Conservation (phyloP, 1,284 basidiomycete genomes). For the Cutaneotrichosporon daszewskae region DNA sequence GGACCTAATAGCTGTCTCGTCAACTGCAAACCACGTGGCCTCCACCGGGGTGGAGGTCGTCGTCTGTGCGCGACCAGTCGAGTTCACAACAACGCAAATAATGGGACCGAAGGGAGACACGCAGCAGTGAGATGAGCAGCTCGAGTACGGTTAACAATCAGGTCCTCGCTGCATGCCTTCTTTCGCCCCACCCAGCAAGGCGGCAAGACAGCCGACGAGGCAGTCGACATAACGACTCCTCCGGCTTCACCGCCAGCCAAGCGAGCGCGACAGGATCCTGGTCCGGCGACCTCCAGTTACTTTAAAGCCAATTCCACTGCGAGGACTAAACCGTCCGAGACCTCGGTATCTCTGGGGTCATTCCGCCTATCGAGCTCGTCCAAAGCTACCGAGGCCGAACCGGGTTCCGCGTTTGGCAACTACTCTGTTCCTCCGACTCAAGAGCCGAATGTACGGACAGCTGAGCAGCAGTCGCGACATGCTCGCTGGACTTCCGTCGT, state of each 20-base stretch:
- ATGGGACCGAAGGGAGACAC: neutral
- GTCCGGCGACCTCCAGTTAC: slow-evolving; percentile 20
- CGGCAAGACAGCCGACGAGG: slow-evolving; percentile 11
- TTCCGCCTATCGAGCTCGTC: slow-evolving; percentile 17
- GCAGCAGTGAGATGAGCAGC: neutral
- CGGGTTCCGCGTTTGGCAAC: slow-evolving; percentile 27
- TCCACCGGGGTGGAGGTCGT: too few relatives aligned
- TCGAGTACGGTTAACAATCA: slow-evolving; percentile 5
- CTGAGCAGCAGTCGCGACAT: slow-evolving; percentile 28
- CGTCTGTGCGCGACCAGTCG: neutral
- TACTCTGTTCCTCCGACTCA: slow-evolving; percentile 8
- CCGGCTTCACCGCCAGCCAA: slow-evolving; percentile 25
- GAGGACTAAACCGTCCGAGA: neutral
- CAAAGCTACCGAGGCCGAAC: neutral
- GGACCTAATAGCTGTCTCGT: slow-evolving; percentile 14
- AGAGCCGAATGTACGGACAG: slow-evolving; percentile 14
- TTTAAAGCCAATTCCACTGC: slow-evolving; percentile 10
- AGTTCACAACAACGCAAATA: slow-evolving; percentile 1
- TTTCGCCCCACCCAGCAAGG: slow-evolving; percentile 36
- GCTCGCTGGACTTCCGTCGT: slow-evolving; percentile 24
- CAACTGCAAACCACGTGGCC: too few relatives aligned
- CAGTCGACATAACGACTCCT: slow-evolving; percentile 31
- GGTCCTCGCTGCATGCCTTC: slow-evolving; percentile 41
- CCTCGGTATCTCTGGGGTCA: slow-evolving; percentile 8
- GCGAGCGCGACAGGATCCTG: slow-evolving; percentile 8